Evolutionary conservation across 2,329 filamentous ascomycete genomes (phyloP).

Genomic region (Aspergillus sp.): DNA sequence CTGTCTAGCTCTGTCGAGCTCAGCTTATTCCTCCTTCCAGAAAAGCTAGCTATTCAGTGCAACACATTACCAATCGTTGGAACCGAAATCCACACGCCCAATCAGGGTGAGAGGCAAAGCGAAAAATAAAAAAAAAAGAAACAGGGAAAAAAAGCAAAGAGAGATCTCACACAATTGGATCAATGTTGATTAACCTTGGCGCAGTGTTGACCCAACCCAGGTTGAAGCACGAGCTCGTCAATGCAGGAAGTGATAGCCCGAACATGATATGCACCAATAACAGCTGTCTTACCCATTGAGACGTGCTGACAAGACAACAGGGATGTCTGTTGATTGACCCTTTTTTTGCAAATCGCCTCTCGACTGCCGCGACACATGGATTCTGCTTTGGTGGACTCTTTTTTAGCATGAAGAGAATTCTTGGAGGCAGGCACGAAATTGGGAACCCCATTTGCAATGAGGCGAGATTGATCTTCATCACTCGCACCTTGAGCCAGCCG

Average conservation of each 20-base stretch:
- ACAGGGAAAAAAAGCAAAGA: slow-evolving; percentile 6
- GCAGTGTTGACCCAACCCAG: slow-evolving; percentile 12
- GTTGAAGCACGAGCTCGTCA: slow-evolving; percentile 21
- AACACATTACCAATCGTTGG: neutral
- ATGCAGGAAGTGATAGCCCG: slow-evolving; percentile 19
- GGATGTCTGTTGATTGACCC: slow-evolving; percentile 8
- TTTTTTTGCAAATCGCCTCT: slow-evolving; percentile 10
- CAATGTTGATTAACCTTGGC: slow-evolving; percentile 15
- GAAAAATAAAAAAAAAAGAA: slow-evolving; percentile 7
- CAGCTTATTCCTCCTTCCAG: neutral
- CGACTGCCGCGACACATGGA: slow-evolving; percentile 12
- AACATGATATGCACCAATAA: slow-evolving; percentile 19
- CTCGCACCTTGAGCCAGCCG: neutral
- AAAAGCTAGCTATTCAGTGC: neutral
- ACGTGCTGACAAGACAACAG: slow-evolving; percentile 19
- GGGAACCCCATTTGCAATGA: slow-evolving; percentile 7
- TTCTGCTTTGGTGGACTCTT: slow-evolving; percentile 4
- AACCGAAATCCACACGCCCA: neutral
- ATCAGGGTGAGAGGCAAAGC: neutral
- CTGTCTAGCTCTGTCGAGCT: neutral
- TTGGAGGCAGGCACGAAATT: slow-evolving; percentile 7
- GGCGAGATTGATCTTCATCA: slow-evolving; percentile 2
- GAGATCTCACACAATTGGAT: slow-evolving; percentile 12
- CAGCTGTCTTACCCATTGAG: slow-evolving; percentile 14
- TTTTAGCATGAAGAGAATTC: slow-evolving; percentile 3